These are phyloP conservation scores for Bassia scoparia DNA, from an alignment of 148 eudicot species.

Conservation along the genomic window DNA sequence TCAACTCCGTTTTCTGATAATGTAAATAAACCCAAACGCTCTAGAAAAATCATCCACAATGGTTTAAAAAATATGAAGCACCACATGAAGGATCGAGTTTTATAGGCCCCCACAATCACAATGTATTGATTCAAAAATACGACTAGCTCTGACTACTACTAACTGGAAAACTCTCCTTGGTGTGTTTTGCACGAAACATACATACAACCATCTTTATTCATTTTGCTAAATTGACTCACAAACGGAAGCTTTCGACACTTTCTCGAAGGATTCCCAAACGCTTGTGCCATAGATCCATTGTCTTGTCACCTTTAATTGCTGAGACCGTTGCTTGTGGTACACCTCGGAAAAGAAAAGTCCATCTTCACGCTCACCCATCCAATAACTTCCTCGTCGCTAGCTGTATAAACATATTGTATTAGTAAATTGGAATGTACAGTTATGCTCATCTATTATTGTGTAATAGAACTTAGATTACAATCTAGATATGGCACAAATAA, in stretches of 20 bases:
- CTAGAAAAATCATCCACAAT: not conserved
- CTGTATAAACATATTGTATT: no score
- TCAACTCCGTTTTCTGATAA: not conserved
- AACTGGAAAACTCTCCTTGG: not conserved
- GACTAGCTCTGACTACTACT: not conserved
- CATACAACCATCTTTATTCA: not conserved
- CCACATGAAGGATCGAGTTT: not conserved
- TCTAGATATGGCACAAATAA: not conserved
- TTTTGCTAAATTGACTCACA: not conserved
- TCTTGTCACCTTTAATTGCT: no score
- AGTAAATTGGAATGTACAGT: no score
- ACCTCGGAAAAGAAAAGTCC: not conserved
- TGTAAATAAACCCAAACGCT: not conserved
- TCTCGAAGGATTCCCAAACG: conserved; percentile 2
- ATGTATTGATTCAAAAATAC: not conserved
- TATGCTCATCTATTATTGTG: no score
- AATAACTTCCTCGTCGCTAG: no score
- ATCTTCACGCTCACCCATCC: not conserved
- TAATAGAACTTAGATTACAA: no score
- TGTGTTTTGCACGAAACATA: conserved; percentile 3
- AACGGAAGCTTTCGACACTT: not conserved
- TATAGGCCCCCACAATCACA: conserved; percentile 10
- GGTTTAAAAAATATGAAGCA: not conserved
- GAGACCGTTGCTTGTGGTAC: not conserved
- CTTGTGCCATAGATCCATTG: not conserved